phyloP scores from a whole-genome alignment of 2,329 filamentous ascomycete genomes.

The Xylariaceae sp. region DNA sequence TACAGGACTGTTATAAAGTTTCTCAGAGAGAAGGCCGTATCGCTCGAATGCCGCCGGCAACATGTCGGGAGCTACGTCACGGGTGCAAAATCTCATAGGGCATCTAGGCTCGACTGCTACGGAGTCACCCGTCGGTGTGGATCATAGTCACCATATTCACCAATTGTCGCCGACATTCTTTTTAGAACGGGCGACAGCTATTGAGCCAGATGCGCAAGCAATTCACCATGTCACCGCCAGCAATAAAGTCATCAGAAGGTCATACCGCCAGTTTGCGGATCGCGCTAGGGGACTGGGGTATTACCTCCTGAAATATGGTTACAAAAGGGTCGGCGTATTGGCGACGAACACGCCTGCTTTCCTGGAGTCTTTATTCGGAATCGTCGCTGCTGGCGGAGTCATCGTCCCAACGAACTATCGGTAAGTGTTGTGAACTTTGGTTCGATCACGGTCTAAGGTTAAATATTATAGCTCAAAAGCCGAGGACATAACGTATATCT shows the following conservation, averaged over 20 bases:
- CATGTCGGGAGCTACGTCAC: constrained; percentile 68
- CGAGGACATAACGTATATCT: constrained; percentile 89
- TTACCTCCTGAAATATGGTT: constrained; percentile 74
- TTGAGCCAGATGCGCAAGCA: constrained; percentile 84
- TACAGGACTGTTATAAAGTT: background rate
- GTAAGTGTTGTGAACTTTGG: constrained; percentile 9
- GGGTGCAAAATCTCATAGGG: constrained; percentile 60
- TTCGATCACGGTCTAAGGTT: background rate
- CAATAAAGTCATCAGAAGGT: constrained; percentile 70
- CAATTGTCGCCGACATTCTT: constrained; percentile 87
- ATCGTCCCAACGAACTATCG: constrained; percentile 68
- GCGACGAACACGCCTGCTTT: constrained; percentile 94
- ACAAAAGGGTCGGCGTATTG: constrained; percentile 80
- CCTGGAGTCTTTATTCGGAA: constrained; percentile 85
- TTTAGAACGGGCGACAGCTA: constrained; percentile 79
- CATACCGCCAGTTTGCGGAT: constrained; percentile 81
- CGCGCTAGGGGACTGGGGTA: constrained; percentile 87
- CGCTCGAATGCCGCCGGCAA: background rate
- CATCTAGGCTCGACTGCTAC: constrained; percentile 47
- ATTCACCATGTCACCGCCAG: constrained; percentile 86
- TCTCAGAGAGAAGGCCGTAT: background rate
- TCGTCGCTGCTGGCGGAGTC: constrained; percentile 78
- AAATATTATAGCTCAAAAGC: constrained; percentile 40
- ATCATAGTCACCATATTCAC: constrained; percentile 65
- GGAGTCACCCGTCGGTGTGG: constrained; percentile 44